These are phyloP conservation scores for Corylus americana DNA, from an alignment of 306 rosid genomes.

Conservation along the genomic window DNA sequence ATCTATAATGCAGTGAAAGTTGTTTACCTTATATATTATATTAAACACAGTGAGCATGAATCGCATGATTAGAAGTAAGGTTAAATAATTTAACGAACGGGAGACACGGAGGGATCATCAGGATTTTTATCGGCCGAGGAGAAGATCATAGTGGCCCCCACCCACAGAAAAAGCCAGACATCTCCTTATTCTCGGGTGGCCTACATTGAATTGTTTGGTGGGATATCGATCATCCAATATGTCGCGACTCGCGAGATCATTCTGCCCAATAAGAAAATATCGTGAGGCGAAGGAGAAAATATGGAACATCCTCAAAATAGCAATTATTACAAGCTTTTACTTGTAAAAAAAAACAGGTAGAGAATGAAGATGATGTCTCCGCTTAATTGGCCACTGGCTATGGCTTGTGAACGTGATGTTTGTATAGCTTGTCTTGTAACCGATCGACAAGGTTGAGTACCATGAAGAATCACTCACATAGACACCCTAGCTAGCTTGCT, in stretches of 20 bases:
- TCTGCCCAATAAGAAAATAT: background rate
- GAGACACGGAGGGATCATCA: conserved; percentile 24
- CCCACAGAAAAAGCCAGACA: conserved; percentile 13
- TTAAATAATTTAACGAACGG: background rate
- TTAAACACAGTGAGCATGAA: background rate
- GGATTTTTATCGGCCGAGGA: conserved; percentile 1
- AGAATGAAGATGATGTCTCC: background rate
- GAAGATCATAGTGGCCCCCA: conserved; percentile 32
- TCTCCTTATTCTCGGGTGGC: conserved; percentile 7
- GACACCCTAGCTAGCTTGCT: too few relatives aligned
- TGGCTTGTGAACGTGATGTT: background rate
- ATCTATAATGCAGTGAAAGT: background rate
- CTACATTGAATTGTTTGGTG: conserved; percentile 16
- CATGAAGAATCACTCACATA: background rate
- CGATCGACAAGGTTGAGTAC: background rate
- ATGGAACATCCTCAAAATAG: background rate
- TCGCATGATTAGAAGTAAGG: background rate
- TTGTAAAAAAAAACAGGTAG: too few relatives aligned
- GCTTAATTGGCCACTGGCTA: background rate
- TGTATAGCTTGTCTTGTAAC: too few relatives aligned
- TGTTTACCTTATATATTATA: background rate
- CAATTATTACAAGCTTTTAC: background rate
- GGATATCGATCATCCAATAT: background rate
- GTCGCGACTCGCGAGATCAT: conserved; percentile 22
- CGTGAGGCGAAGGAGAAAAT: background rate